Conservation (phyloP, 208 protist genomes). For the Trypanosoma lewisi region DNA sequence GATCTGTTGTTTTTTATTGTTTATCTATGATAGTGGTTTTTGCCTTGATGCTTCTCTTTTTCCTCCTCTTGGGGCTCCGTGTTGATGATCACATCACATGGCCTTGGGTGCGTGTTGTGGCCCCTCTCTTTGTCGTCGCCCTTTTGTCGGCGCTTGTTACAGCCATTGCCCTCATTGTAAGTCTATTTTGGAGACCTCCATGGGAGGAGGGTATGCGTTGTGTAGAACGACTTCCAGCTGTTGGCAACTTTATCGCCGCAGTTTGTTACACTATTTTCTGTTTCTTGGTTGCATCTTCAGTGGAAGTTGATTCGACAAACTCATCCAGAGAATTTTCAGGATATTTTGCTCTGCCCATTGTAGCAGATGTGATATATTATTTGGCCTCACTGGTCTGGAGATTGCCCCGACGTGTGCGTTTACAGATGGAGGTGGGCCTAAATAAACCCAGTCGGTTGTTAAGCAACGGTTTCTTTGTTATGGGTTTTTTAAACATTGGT, state of each 20-base stretch:
- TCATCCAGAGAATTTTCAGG: slow-evolving; percentile 37
- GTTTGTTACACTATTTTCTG: slow-evolving; percentile 60
- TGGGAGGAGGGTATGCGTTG: slow-evolving; percentile 56
- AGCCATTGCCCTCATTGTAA: slow-evolving; percentile 52
- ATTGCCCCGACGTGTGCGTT: slow-evolving; percentile 63
- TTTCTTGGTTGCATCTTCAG: slow-evolving; percentile 33
- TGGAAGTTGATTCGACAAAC: slow-evolving; percentile 29
- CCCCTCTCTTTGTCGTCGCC: slow-evolving; percentile 62
- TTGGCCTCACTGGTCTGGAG: slow-evolving; percentile 85
- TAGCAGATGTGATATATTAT: slow-evolving; percentile 80
- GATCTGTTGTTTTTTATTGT: slow-evolving; percentile 58
- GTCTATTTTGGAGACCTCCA: slow-evolving; percentile 38
- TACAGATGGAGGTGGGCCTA: slow-evolving; percentile 71
- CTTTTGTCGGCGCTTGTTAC: slow-evolving; percentile 46
- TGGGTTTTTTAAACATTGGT: slow-evolving; percentile 60
- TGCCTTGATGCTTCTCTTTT: slow-evolving; percentile 60
- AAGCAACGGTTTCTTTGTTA: slow-evolving; percentile 70
- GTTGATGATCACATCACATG: slow-evolving; percentile 40
- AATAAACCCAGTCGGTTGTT: slow-evolving; percentile 53
- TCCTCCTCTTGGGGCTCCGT: slow-evolving; percentile 54
- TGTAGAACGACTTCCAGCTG: slow-evolving; percentile 65
- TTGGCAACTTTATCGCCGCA: slow-evolving; percentile 74
- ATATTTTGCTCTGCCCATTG: slow-evolving; percentile 71
- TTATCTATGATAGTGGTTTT: slow-evolving; percentile 55
- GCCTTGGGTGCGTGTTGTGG: slow-evolving; percentile 39